Evolutionary conservation across 148 eudicot genomes (phyloP).

Genomic region (Chenopodium formosanum): DNA sequence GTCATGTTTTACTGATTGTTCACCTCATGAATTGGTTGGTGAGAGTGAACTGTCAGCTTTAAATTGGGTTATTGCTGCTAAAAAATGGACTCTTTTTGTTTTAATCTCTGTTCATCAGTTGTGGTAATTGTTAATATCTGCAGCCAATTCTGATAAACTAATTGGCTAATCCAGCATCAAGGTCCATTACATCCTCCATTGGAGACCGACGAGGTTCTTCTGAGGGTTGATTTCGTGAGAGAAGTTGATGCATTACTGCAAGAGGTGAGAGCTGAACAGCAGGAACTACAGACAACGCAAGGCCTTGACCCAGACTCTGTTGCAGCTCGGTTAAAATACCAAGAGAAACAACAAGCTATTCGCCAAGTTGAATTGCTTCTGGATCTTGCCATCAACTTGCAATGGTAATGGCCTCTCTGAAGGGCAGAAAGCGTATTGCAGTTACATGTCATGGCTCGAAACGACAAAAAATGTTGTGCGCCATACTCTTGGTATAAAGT

Average conservation of each 20-base stretch:
- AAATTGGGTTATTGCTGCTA: neutral
- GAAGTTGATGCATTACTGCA: conserved; percentile 70
- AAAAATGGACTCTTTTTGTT: no score
- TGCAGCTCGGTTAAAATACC: conserved; percentile 70
- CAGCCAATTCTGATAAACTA: conserved; percentile 14
- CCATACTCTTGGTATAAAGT: neutral
- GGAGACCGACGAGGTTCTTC: conserved; percentile 70
- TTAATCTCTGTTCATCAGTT: no score
- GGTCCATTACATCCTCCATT: conserved; percentile 67
- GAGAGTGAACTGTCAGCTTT: neutral
- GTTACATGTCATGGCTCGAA: neutral
- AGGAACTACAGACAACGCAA: conserved; percentile 30
- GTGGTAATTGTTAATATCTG: neutral
- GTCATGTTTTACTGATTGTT: neutral
- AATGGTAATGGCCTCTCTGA: conserved; percentile 40
- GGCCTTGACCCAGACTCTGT: conserved; percentile 87
- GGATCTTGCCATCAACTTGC: conserved; percentile 66
- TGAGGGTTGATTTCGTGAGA: conserved; percentile 85
- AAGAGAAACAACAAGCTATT: conserved; percentile 78
- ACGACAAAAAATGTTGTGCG: neutral
- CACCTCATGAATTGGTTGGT: neutral
- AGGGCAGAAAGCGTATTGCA: neutral
- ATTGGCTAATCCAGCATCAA: conserved; percentile 54
- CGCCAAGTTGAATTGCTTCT: conserved; percentile 66
- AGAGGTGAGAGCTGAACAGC: conserved; percentile 64